A percentile compares a stretch with the other conserved stretches of the same genome.
Evolutionary conservation across 306 rosid species (phyloP).

Genomic region (Mimosa pudica): DNA sequence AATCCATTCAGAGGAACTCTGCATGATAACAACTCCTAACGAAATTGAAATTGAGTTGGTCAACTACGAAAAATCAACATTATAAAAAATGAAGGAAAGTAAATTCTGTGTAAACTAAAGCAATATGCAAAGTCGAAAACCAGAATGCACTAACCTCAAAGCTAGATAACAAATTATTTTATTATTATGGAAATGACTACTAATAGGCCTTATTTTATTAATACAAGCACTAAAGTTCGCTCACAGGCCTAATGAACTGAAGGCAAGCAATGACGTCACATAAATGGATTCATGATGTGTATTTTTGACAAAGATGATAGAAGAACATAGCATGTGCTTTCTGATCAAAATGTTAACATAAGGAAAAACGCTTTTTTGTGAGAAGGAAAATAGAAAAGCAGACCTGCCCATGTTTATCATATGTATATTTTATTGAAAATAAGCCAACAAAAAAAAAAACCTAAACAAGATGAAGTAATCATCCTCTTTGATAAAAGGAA

Average conservation of each 20-base stretch:
- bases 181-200: slow-evolving; percentile 6
- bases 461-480: slow-evolving; percentile 11
- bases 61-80: slow-evolving; percentile 5
- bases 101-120: slow-evolving; percentile 23
- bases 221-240: slow-evolving; percentile 12
- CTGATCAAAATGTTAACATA: slow-evolving; percentile 15
- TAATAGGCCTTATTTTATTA: slow-evolving; percentile 18
- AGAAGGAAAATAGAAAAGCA: neutral
- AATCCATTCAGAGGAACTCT: neutral
- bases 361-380: slow-evolving; percentile 9
- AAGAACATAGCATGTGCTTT: slow-evolving; percentile 1
- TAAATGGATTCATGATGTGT: slow-evolving; percentile 15
- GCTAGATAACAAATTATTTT: slow-evolving; percentile 5
- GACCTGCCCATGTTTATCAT: slow-evolving; percentile 4
- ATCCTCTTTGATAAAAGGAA: neutral
- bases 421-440: slow-evolving; percentile 3
- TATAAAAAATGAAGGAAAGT: slow-evolving; percentile 8
- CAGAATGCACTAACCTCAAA: slow-evolving; percentile 18
- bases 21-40: neutral
- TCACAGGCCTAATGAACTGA: slow-evolving; percentile 12
- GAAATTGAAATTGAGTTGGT: slow-evolving; percentile 9
- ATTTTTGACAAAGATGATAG: slow-evolving; percentile 19
- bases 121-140: slow-evolving; percentile 19
- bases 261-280: slow-evolving; percentile 5
- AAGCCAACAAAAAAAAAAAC: slow-evolving; percentile 12